Evolutionary conservation across 2,329 filamentous ascomycete genomes (phyloP), one percentile per base, ranked within the genome.

Genomic region (Xylaria hypoxylon): DNA sequence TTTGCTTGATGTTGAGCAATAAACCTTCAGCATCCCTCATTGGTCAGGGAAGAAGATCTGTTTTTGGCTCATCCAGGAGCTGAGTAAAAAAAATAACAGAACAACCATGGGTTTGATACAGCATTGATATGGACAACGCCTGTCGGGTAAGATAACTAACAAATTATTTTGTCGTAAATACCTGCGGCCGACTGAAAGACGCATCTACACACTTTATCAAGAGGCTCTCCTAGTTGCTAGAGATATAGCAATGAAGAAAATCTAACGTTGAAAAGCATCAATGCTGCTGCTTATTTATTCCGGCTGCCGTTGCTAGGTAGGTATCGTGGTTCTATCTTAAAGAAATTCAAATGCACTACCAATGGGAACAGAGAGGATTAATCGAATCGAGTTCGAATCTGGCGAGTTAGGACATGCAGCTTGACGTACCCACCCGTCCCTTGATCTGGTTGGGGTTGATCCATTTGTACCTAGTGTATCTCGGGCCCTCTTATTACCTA

Each of bases 401-500:
- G 47, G 24, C 13, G 2, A 11, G 13, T 24, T 35, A 33, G 53
- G 24, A 31, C n/a, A 53, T 66, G 64, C 64, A 55, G 10, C 53
- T 59, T 50, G 64, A 63, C 48, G 59, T 66, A 55, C 45, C 33
- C 33, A 28, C 19, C 5, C 22, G 35, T 61, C 22, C 26, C 28
- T 67, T 22, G 48, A 64, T 64, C 64, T 64, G 64, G 64, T 67
- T 64, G 64, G 56, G 59, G 35, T 56, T 42, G 44, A 17, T 52
- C 42, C 35, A 48, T 60, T 50, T 44, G 22, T 51, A 33, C 57
- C 52, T 55, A 42, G 22, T 42, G 2, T 19, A 33, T 19, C n/a
- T 48, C 24, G 38, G 38, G 45, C n/a, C 38, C 56, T 58, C 51
- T 58, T 58, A 57, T 67, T 64, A n/a, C 65, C 61, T 19, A 38